Evolutionary conservation across 2,329 filamentous ascomycete genomes (phyloP), one percentile per base, ranked within the genome.

Genomic region (Thelonectria blattea): DNA sequence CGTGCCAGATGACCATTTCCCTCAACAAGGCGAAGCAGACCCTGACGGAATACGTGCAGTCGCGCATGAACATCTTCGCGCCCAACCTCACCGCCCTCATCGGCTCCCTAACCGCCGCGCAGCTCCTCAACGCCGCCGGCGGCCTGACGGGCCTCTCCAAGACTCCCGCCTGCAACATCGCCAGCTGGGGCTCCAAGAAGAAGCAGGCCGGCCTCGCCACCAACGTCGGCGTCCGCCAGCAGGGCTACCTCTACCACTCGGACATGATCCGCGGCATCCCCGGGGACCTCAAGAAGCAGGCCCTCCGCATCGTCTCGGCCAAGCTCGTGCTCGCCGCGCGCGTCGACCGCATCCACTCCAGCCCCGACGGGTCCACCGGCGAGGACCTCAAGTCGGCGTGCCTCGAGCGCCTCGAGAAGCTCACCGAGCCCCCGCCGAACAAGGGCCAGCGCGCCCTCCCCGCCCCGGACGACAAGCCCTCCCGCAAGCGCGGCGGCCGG

Each of bases 261-360:
- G 91, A 92, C 1, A 90, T 99, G 63, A 92, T 99, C 64, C 88
- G 90, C 55, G 87, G 88, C 17, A 91, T 98, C 30, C 91, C 93
- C 1, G 89, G 84, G 65, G 94, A 98, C 68, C 81, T 97, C 15
- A 96, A 95, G 75, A 91, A 90, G 66, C 93, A 98, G 78, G 95
- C 93, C 8, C 93, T 98, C 87, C 90, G 95, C 52, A 97, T 97
- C 60, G 92, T 98, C 7, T 89, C 93, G 1, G 93, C 91, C 27
- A 99, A 99, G 77, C 87, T 97, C 52, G 90, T 96, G 9, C 86
- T 99, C n/a, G 94, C 94, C 15, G 93, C 94, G 1, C 89, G 95
- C 51, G 91, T 96, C 7, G 95, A 99, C 72, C 88, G 91, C 61
- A 90, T 93, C 24, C 92, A 96, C 74, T 89, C 89, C 53, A 90